phyloP scores from a whole-genome alignment of 1,139 yeast genomes.

The Arxiozyma telluris region DNA sequence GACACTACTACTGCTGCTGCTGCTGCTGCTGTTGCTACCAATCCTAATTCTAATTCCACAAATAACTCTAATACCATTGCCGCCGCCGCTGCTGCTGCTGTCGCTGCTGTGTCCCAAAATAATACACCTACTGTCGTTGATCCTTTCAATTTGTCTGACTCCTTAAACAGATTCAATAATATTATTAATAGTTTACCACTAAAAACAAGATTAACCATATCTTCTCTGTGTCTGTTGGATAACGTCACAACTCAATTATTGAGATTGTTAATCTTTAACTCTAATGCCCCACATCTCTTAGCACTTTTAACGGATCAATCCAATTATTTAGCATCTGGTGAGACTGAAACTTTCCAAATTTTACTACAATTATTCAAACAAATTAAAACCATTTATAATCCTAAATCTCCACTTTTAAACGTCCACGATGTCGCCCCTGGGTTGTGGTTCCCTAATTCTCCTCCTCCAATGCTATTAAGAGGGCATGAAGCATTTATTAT shows the following conservation, averaged over 20 bases:
- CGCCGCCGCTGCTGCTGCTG: background rate
- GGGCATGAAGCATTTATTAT: constrained; percentile 52
- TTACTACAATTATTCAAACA: constrained; percentile 69
- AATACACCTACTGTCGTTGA: background rate
- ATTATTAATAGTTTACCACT: constrained; percentile 21
- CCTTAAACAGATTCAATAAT: constrained; percentile 18
- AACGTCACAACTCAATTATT: constrained; percentile 26
- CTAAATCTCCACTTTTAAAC: constrained; percentile 58
- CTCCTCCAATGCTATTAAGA: constrained; percentile 48
- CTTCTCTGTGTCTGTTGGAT: constrained; percentile 23
- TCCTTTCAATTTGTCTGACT: constrained; percentile 7
- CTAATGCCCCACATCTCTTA: constrained; percentile 22
- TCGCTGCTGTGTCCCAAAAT: background rate
- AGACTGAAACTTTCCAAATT: constrained; percentile 67
- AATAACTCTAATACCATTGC: too few relatives aligned
- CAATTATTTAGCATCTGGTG: constrained; percentile 27
- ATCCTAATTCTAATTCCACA: too few relatives aligned
- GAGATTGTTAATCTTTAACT: constrained; percentile 22
- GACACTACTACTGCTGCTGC: background rate
- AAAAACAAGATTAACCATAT: constrained; percentile 18
- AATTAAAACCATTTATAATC: constrained; percentile 52
- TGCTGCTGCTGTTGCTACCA: background rate
- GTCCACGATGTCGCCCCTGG: constrained; percentile 45
- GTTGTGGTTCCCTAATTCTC: constrained; percentile 55
- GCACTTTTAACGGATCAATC: constrained; percentile 16